Evolutionary conservation across 1,284 basidiomycete species (phyloP), one percentile per base, ranked within the genome.

Genomic region (Melampsora americana): DNA sequence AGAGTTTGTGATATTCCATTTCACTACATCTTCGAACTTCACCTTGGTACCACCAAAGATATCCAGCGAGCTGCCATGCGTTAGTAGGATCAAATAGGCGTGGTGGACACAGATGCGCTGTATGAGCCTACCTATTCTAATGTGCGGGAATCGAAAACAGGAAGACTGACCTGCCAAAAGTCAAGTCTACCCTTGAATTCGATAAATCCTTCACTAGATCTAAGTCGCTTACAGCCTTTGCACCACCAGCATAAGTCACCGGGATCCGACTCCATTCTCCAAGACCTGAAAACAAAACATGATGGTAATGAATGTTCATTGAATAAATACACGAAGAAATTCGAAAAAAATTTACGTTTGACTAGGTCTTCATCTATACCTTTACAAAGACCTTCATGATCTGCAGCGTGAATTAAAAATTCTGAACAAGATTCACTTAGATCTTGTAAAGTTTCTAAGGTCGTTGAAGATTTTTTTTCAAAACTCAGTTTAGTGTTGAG

Each of bases 181-280:
- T 99, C 78, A 99, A 84, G 83, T 99, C 95, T 6, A 99, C 93
- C 71, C 88, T 90, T 20, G 96, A 96, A 20, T 83, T 82, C 0
- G 93, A 95, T 7, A 98, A 86, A 11, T 83, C 83, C 79, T 97
- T 86, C 2, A 99, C 95, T 2, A 94, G 86, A 61, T 88, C 87
- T 12, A 99, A 86, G 83, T 99, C 96, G 7, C 87, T 86, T 61
- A 96, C 85, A 78, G 91, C 93, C 85, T 90, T 92, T 2, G 96
- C 96, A 9, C 96, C 96, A 0, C 96, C 96, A 0, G 96, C 96
- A 83, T 99, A 99, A 4, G 96, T 99, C 1, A 92, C 93, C 0
- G 94, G 93, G 79, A 98, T 92, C 1, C 84, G 86, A 5, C 89
- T 89, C 95, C 95, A 99, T 84, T 95, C 87, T 1, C 93, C 95